Evolutionary conservation across 164 flowering plant genomes (phyloP).

Genomic region (Buxus sempervirens): DNA sequence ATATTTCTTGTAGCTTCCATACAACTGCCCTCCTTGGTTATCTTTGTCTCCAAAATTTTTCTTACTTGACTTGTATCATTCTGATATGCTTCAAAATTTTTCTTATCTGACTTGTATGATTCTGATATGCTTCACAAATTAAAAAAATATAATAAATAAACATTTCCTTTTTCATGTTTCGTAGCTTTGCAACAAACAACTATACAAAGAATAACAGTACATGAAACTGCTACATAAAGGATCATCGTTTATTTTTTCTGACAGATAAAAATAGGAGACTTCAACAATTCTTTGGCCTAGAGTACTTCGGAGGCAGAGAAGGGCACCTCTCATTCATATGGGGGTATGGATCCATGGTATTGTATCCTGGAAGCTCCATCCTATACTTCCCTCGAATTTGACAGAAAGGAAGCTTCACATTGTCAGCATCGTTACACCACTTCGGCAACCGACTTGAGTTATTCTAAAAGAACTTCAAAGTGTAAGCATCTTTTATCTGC

Average conservation of each 20-base stretch:
- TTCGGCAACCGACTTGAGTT: slow-evolving; percentile 75
- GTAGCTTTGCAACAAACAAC: too few relatives aligned
- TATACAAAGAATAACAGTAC: not conserved
- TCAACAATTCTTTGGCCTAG: slow-evolving; percentile 59
- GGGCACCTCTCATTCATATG: slow-evolving; percentile 96
- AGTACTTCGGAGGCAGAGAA: slow-evolving; percentile 77
- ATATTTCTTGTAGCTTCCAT: too few relatives aligned
- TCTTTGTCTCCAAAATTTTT: too few relatives aligned
- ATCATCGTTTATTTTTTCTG: not conserved
- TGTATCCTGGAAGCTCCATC: slow-evolving; percentile 92
- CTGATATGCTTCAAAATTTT: too few relatives aligned
- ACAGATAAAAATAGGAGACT: not conserved
- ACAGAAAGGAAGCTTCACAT: slow-evolving; percentile 79
- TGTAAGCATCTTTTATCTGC: slow-evolving; percentile 97
- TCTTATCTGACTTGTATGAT: too few relatives aligned
- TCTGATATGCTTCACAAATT: too few relatives aligned
- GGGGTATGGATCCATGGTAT: slow-evolving; percentile 74
- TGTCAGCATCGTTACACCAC: slow-evolving; percentile 86
- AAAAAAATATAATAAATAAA: too few relatives aligned
- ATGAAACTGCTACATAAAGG: slow-evolving; percentile 2
- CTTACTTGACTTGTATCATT: too few relatives aligned
- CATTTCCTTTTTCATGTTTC: too few relatives aligned
- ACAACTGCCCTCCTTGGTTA: too few relatives aligned
- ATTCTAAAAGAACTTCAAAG: slow-evolving; percentile 72
- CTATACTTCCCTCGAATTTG: slow-evolving; percentile 84